phyloP scores from a whole-genome alignment of 768 basidiomycete genomes.

The Russula abietina region DNA sequence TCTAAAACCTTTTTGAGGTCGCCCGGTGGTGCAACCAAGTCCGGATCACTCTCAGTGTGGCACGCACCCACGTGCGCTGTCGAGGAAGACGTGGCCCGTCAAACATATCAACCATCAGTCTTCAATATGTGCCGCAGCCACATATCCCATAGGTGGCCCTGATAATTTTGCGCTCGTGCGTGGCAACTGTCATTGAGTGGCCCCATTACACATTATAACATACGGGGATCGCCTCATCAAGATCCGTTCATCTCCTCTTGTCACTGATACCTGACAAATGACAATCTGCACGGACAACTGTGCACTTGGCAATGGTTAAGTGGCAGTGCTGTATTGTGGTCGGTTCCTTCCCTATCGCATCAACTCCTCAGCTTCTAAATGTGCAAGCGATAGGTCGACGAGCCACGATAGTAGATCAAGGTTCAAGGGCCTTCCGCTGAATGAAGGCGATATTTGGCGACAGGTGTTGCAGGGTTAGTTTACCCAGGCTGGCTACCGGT shows the following conservation, averaged over 20 bases:
- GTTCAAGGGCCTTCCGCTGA: background rate
- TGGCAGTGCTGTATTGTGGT: too few species aligned
- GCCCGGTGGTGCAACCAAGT: background rate
- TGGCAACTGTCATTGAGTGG: background rate
- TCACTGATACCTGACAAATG: background rate
- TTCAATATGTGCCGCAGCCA: background rate
- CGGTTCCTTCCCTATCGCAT: background rate
- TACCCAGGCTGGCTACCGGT: background rate
- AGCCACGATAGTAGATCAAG: background rate
- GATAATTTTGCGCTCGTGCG: background rate
- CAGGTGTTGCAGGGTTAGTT: background rate
- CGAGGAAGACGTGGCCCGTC: background rate
- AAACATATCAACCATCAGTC: background rate
- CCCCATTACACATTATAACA: background rate
- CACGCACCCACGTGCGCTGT: conserved; percentile 7
- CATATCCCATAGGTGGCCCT: background rate
- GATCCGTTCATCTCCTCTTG: background rate
- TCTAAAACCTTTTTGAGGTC: background rate
- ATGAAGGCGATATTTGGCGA: background rate
- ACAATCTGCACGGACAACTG: background rate
- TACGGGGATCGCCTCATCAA: conserved; percentile 1
- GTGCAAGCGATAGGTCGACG: background rate
- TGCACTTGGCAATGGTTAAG: background rate
- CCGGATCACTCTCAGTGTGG: background rate
- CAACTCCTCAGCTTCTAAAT: background rate